Evolutionary conservation across 139 green algal genomes (phyloP), one percentile per base, ranked within the genome.

Genomic region (Ettlia oleoabundans): DNA sequence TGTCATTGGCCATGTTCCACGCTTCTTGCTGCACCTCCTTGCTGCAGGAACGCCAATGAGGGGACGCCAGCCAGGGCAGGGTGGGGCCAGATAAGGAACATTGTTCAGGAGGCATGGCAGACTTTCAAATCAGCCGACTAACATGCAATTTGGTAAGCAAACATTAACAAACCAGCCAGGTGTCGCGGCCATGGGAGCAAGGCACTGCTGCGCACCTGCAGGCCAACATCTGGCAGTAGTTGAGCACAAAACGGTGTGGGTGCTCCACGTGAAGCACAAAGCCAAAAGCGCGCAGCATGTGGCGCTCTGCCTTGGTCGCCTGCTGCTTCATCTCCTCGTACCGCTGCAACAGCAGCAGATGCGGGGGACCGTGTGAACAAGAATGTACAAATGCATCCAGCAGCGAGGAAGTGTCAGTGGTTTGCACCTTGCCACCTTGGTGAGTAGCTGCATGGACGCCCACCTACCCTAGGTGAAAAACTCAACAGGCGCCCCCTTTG

Each of bases 1-100:
- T 97, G 88, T 98, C 96, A 75, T 98, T 98, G 7, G 90, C 84
- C 9, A 98, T 79, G 80, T 94, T 97, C 94, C 95, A 98, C 0
- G 92, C 92, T 53, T 93, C 84, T 73, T 98, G 93, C 76, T 92
- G 70, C 21, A 93, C 42, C 70, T n/a, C 72, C 42, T 21, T 32
- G 35, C 47, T 30, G 28, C 71, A 19, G 40, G 58, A 64, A 43
- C 69, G 51, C 13, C n/a, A n/a, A n/a, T n/a, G n/a, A n/a, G n/a
- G n/a, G n/a, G n/a, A n/a, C n/a, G n/a, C n/a, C n/a, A n/a, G n/a
- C n/a, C n/a, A n/a, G n/a, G n/a, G n/a, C n/a, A n/a, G n/a, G n/a
- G n/a, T n/a, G n/a, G n/a, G n/a, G n/a, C n/a, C n/a, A n/a, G n/a
- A n/a, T n/a, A n/a, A n/a, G n/a, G n/a, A n/a, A n/a, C n/a, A n/a